These are phyloP conservation scores for Backusella parvicylindrica DNA, from an alignment of 192 early-diverging fungal species.

Conservation along the genomic window DNA sequence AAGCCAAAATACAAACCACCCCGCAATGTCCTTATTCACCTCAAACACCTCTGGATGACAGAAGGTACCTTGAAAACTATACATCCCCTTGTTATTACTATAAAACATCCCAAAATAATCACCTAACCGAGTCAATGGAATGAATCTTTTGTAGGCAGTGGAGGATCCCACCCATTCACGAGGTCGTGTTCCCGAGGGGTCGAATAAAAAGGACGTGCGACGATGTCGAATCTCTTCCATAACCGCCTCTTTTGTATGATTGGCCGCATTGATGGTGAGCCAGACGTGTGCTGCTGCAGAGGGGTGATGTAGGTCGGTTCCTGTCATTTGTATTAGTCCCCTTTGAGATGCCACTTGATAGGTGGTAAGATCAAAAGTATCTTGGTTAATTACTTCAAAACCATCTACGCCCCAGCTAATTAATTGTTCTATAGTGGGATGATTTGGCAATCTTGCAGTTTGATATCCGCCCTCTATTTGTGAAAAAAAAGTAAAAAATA, in stretches of 20 bases:
- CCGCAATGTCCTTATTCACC: slow-evolving; percentile 42
- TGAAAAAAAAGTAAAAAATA: not conserved
- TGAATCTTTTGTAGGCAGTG: slow-evolving; percentile 35
- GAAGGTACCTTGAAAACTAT: slow-evolving; percentile 64
- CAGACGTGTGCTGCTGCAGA: slow-evolving; percentile 52
- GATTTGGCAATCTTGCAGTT: slow-evolving; percentile 53
- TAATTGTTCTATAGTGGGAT: slow-evolving; percentile 54
- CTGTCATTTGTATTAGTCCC: slow-evolving; percentile 54
- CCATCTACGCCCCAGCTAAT: slow-evolving; percentile 70
- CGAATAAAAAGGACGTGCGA: slow-evolving; percentile 63
- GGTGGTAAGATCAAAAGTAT: slow-evolving; percentile 54
- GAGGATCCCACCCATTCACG: slow-evolving; percentile 36
- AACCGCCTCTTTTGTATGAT: slow-evolving; percentile 44
- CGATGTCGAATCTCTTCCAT: slow-evolving; percentile 54
- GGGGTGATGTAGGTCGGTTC: slow-evolving; percentile 68
- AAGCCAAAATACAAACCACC: slow-evolving; percentile 43
- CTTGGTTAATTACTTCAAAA: slow-evolving; percentile 64
- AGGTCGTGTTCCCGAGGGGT: slow-evolving; percentile 58
- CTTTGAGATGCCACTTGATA: slow-evolving; percentile 47
- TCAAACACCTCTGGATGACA: slow-evolving; percentile 56
- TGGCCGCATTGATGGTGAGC: slow-evolving; percentile 50
- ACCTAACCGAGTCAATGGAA: slow-evolving; percentile 50
- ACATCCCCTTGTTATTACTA: slow-evolving; percentile 58
- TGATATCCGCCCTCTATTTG: slow-evolving; percentile 46
- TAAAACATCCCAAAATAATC: slow-evolving; percentile 62